Base-by-base conservation (phyloP, 192 early-diverging fungal genomes). In the Lunasporangiospora selenospora region DNA sequence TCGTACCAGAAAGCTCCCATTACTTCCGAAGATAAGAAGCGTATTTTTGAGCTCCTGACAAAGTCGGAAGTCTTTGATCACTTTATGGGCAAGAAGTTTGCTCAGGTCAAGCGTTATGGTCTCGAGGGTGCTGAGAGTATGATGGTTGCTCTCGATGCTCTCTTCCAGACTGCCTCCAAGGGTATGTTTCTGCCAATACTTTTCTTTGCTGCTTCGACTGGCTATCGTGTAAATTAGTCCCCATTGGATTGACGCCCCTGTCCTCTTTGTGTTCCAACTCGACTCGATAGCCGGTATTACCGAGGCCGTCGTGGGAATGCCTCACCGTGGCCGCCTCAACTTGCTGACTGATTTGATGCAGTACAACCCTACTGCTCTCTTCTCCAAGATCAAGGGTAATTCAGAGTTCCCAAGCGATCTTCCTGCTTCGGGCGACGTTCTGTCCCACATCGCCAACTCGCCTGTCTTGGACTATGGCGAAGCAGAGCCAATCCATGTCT, bases 81-180 rank as follows among this genome's bases (percentile, higher is more conserved):
- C 62, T 98, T 97, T 76, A 96, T 98, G 93, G 91, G 91, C 47
- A 97, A 96, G 62, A 93, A 91, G 75, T 98, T 98, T 77, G 92
- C 93, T 16, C 89, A 95, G 61, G 89, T 98, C 50, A 97, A 97
- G 81, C 88, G 97, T 13, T 98, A 98, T 65, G 97, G 97, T 11
- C 69, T 98, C 18, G 97, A 98, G 75, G 97, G 97, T 24, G 94
- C 93, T 29, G 97, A 98, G 76, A 92, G 90, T 58, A 96, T 96
- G 85, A 96, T 97, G 87, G 86, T 90, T 15, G 91, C 90, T 10
- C 78, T 98, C 18, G 93, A 98, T 75, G 81, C 87, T 61, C 69
- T 97, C n/a, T 95, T 97, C 75, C 77, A 82, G 48, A 79, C 88
- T 11, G 84, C 91, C 9, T 76, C 76, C n/a, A 81, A 85, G 56